Conservation (phyloP, 2,329 filamentous ascomycete genomes). For the Aspergillus costaricaensis region DNA sequence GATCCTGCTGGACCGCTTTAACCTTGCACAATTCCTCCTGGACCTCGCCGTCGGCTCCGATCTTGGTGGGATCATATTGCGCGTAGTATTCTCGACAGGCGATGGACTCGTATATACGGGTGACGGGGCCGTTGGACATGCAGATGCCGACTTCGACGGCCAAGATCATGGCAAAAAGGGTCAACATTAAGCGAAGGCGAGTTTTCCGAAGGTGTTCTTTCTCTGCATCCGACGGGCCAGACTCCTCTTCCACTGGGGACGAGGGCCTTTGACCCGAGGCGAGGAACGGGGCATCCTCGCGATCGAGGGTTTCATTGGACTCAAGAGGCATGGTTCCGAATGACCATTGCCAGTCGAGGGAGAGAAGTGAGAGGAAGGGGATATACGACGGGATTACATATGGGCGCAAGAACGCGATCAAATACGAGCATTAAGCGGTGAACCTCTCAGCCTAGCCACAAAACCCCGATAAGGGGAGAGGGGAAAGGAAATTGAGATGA, state of each 20-base stretch:
- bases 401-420: background rate
- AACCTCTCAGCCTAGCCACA: background rate
- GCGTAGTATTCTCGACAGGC: constrained; percentile 50
- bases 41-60: constrained; percentile 45
- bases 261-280: constrained; percentile 14
- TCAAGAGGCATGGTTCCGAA: constrained; percentile 25
- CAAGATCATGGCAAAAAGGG: constrained; percentile 46
- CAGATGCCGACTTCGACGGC: constrained; percentile 49
- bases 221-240: constrained; percentile 9
- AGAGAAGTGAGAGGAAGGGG: background rate
- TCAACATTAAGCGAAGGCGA: constrained; percentile 41
- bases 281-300: constrained; percentile 39
- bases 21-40: constrained; percentile 54
- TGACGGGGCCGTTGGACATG: constrained; percentile 48
- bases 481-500: constrained; percentile 1
- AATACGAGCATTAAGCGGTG: background rate
- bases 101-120: constrained; percentile 53
- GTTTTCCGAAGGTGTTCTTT: constrained; percentile 28
- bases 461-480: background rate
- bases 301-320: constrained; percentile 27
- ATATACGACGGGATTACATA: constrained; percentile 9
- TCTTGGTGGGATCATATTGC: constrained; percentile 45
- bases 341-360: constrained; percentile 7
- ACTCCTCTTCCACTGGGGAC: constrained; percentile 2
- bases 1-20: constrained; percentile 50